A percentile compares a stretch with the other conserved stretches of the same genome.
Evolutionary conservation across 2,329 filamentous ascomycete genomes (phyloP).

Genomic region (Colletotrichum tabaci): DNA sequence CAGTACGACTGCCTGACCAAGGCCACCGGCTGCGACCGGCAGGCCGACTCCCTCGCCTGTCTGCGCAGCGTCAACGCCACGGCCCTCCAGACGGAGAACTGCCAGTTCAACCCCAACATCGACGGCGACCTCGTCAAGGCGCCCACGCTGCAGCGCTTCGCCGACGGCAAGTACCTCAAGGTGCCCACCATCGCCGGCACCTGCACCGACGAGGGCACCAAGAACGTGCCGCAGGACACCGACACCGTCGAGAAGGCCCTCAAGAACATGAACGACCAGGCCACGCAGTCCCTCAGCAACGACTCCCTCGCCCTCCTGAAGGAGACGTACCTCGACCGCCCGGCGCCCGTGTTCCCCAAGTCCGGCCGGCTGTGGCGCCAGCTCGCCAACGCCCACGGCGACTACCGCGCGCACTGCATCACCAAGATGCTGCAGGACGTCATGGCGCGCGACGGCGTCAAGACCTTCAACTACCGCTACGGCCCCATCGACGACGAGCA

Average conservation of each 20-base stretch:
- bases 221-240: conserved; percentile 49
- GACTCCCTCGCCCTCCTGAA: conserved; percentile 52
- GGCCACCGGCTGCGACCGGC: conserved; percentile 59
- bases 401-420: conserved; percentile 55
- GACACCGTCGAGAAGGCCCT: conserved; percentile 53
- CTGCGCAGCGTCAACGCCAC: conserved; percentile 49
- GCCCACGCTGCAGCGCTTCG: conserved; percentile 64
- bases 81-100: conserved; percentile 44
- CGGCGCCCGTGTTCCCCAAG: conserved; percentile 50
- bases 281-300: conserved; percentile 50
- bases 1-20: conserved; percentile 63
- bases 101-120: conserved; percentile 57
- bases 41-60: conserved; percentile 60
- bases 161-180: conserved; percentile 64
- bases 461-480: conserved; percentile 78
- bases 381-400: conserved; percentile 53
- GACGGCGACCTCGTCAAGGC: conserved; percentile 68
- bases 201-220: conserved; percentile 56
- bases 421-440: conserved; percentile 50
- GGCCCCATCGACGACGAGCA: conserved; percentile 73
- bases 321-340: conserved; percentile 54
- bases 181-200: conserved; percentile 67
- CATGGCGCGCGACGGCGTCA: conserved; percentile 51
- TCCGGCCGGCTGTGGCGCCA: conserved; percentile 56
- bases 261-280: conserved; percentile 54